phyloP scores from a whole-genome alignment of 768 basidiomycete genomes.

The Calvatia gigantea region DNA sequence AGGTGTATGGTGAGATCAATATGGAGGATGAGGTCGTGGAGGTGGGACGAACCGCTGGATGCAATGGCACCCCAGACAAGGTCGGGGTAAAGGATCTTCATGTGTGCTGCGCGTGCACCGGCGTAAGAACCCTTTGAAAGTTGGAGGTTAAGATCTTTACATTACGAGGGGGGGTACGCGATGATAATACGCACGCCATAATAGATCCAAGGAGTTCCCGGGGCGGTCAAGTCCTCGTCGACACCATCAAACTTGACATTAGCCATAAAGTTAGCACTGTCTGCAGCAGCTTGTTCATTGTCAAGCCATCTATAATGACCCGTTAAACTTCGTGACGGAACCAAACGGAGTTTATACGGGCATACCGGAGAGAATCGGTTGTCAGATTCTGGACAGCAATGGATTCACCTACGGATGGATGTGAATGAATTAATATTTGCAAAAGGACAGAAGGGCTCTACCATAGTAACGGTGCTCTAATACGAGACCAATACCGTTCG shows the following conservation, averaged over 20 bases:
- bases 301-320: conserved; percentile 67
- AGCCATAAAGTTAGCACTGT: conserved; percentile 89
- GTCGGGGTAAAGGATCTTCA: conserved; percentile 83
- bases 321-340: background rate
- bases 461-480: conserved; percentile 94
- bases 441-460: conserved; percentile 15
- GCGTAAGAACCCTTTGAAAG: conserved; percentile 77
- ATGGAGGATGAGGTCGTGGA: conserved; percentile 3
- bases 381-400: conserved; percentile 17
- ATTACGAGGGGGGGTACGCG: background rate
- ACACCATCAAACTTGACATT: conserved; percentile 74
- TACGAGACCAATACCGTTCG: conserved; percentile 86
- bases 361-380: conserved; percentile 18
- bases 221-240: conserved; percentile 65
- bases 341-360: background rate
- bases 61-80: conserved; percentile 90
- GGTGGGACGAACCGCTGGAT: conserved; percentile 58
- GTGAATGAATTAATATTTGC: background rate
- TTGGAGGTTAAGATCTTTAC: conserved; percentile 6
- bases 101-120: conserved; percentile 90
- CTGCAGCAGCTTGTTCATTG: conserved; percentile 85
- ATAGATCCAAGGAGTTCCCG: conserved; percentile 83
- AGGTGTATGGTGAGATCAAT: background rate
- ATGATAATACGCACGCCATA: conserved; percentile 64
- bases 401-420: conserved; percentile 9